Conservation (phyloP, 148 eudicot species). For the Chenopodium album region DNA sequence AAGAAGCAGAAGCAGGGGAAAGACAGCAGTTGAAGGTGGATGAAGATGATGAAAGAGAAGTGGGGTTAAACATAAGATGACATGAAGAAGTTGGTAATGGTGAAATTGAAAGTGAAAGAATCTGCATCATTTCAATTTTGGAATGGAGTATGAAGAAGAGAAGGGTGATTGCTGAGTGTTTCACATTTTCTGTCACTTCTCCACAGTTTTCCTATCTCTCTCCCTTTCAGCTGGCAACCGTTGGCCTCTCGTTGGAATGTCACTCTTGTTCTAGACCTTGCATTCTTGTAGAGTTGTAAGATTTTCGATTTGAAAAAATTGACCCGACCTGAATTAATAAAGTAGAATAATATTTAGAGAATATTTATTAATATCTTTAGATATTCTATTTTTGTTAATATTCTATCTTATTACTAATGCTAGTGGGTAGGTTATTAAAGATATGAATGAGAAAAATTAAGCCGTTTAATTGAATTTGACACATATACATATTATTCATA, state of each 20-base stretch:
- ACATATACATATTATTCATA: too few species aligned
- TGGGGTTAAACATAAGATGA: background rate
- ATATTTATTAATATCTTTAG: too few species aligned
- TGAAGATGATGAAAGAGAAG: background rate
- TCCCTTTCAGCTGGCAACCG: background rate
- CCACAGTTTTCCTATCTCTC: background rate
- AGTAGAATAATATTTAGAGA: too few species aligned
- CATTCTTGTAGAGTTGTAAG: background rate
- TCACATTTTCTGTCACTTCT: too few species aligned
- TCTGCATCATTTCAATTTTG: background rate
- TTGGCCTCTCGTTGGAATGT: slow-evolving; percentile 9
- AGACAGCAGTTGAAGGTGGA: background rate
- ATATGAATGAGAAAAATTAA: too few species aligned
- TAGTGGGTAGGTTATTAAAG: too few species aligned
- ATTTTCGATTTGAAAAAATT: too few species aligned
- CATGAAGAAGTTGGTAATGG: slow-evolving; percentile 14
- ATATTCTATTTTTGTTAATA: too few species aligned
- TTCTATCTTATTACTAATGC: too few species aligned
- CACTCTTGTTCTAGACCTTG: background rate
- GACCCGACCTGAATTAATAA: too few species aligned
- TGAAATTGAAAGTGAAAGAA: slow-evolving; percentile 16
- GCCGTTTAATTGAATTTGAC: too few species aligned
- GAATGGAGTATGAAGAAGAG: background rate
- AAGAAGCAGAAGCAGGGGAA: background rate
- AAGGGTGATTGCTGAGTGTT: background rate